Evolutionary conservation across 371 early-diverging fungal genomes (phyloP).

Genomic region (Mortierella sp.): DNA sequence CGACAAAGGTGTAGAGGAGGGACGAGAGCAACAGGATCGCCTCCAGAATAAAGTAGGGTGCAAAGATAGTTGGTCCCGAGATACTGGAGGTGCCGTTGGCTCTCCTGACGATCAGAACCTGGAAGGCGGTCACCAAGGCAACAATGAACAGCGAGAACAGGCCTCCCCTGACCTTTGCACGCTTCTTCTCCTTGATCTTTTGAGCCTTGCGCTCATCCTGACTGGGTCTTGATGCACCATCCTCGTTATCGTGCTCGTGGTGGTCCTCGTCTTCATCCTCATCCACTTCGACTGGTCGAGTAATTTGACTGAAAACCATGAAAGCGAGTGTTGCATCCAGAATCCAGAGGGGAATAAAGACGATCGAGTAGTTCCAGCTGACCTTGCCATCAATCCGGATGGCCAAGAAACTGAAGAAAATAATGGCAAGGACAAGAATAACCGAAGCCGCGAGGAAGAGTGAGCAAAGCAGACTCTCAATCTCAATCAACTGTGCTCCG

Average conservation of each 20-base stretch:
- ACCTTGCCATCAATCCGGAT: slow-evolving; percentile 81
- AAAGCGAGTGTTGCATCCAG: slow-evolving; percentile 66
- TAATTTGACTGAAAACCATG: slow-evolving; percentile 39
- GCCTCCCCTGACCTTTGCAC: slow-evolving; percentile 28
- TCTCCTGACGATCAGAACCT: slow-evolving; percentile 64
- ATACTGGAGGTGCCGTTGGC: slow-evolving; percentile 63
- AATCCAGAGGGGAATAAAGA: slow-evolving; percentile 90
- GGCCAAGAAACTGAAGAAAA: slow-evolving; percentile 87
- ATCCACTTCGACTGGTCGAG: slow-evolving; percentile 39
- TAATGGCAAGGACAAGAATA: slow-evolving; percentile 76
- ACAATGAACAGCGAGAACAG: slow-evolving; percentile 58
- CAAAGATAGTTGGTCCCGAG: slow-evolving; percentile 55
- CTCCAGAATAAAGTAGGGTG: slow-evolving; percentile 58
- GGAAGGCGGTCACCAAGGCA: slow-evolving; percentile 62
- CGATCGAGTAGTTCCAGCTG: slow-evolving; percentile 80
- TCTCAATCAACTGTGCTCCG: slow-evolving; percentile 83
- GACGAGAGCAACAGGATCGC: slow-evolving; percentile 40
- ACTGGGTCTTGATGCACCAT: slow-evolving; percentile 38
- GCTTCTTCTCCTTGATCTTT: slow-evolving; percentile 44
- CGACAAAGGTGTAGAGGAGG: slow-evolving; percentile 15
- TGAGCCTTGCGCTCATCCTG: slow-evolving; percentile 59
- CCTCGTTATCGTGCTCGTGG: slow-evolving; percentile 41
- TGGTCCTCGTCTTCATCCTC: slow-evolving; percentile 46
- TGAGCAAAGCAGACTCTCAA: slow-evolving; percentile 80
- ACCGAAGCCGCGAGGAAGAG: slow-evolving; percentile 73